Base-by-base conservation (phyloP, 225 moss, liverwort and hornwort species). In the Bryoerythrophyllum caledonicum region DNA sequence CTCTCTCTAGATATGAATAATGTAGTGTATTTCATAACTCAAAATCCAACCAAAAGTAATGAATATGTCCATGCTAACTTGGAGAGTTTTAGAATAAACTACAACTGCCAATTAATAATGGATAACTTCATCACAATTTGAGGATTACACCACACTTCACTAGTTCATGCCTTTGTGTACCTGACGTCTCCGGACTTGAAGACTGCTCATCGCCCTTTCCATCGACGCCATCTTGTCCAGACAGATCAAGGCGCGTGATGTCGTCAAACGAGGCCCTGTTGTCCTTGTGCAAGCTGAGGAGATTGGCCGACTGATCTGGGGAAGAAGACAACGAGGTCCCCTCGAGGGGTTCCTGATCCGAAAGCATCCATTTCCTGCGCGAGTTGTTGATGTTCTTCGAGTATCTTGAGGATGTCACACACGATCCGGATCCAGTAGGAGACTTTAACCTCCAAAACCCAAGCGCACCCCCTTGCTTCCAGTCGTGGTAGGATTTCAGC, bases 361-460 rank as follows among this genome's bases (percentile, higher is more conserved):
- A 58, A 70, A 77, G 69, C 46, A 71, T 56, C 89, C 89, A 89
- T 80, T 84, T 89, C 60, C 81, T 87, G 74, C 82, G 89, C 10
- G 81, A 68, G 53, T 72, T 37, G 17, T 79, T 87, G 9, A 76
- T 67, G 5, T 81, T 80, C 74, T 80, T 89, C 19, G 71, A 63
- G 67, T 71, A 58, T 70, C 81, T 83, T 13, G 83, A 73, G 49
- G 88, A 73, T 55, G 77, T 20, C 58, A 81, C 56, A 57, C 77
- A 74, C 12, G 80, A 73, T 48, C 73, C 83, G 17, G 79, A 73
- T 59, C 59, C 71, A 27, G 65, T 72, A 30, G 89, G 84, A 78
- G 86, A 86, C 69, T 87, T 87, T n/a, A 86, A 73, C 74, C 84
- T 89, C 89, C 89, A 89, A 71, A 89, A 87, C 17, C 87, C 89